Conservation (phyloP, 163 green algal species). For the Dunaliella salina region DNA sequence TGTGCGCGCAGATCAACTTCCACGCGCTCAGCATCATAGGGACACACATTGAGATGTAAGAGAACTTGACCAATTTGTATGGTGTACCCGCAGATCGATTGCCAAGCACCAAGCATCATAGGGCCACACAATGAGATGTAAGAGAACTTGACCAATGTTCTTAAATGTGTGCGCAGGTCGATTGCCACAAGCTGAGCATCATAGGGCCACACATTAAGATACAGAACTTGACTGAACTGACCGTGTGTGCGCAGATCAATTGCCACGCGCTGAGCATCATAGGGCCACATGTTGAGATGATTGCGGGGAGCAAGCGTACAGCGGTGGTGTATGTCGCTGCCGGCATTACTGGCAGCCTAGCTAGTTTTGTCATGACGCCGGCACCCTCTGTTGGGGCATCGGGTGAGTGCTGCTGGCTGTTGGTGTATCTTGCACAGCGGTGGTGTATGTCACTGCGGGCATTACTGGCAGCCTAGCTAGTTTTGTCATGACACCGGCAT, state of each 20-base stretch:
- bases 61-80: too few species aligned
- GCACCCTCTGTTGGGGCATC: constrained; percentile 61
- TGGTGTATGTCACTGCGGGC: constrained; percentile 60
- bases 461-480: constrained; percentile 56
- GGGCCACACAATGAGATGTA: too few species aligned
- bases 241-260: constrained; percentile 51
- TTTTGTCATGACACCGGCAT: constrained; percentile 46
- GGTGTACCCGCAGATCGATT: too few species aligned
- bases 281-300: constrained; percentile 60
- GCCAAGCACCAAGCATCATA: too few species aligned
- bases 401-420: constrained; percentile 13
- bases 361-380: constrained; percentile 52
- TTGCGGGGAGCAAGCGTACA: constrained; percentile 55
- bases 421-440: constrained; percentile 53
- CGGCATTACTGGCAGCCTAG: constrained; percentile 54
- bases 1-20: constrained; percentile 58
- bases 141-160: too few species aligned
- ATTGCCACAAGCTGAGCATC: too few species aligned
- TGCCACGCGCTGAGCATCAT: constrained; percentile 65
- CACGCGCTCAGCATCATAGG: constrained; percentile 68
- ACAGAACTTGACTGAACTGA: too few species aligned
- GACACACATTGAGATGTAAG: constrained; percentile 59
- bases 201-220: too few species aligned
- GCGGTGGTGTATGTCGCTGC: constrained; percentile 56
- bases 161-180: too few species aligned